Base-by-base conservation (phyloP, 2,329 filamentous ascomycete genomes). In the Aspergillus sojae region DNA sequence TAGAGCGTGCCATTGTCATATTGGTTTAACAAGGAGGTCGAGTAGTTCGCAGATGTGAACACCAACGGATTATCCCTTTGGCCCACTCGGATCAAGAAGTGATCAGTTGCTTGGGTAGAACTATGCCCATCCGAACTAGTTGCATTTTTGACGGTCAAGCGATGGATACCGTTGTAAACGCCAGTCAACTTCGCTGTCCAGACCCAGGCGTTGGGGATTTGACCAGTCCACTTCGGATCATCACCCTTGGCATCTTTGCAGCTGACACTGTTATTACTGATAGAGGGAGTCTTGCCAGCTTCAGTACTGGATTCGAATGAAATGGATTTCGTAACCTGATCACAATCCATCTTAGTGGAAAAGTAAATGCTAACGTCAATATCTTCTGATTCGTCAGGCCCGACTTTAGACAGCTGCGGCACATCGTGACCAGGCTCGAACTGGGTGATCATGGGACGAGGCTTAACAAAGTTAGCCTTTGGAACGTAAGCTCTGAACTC, bases 401-500 rank as follows among this genome's bases (percentile, higher is more conserved):
- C 64, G 19, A 79, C 80, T 36, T 75, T 81, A 0, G 87, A 88
- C 21, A 82, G 64, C 5, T 89, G 71, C 2, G 86, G 83, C 2
- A 76, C 74, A 69, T 91, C 88, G 67, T 91, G 88, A 2, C 87
- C 87, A 4, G 88, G 88, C 2, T 77, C 72, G 67, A 89, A 87
- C 41, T 80, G 82, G 11, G 87, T 90, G 67, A 90, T 82, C 74
- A 86, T 83, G 0, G 88, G 87, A 2, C 79, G 77, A 4, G 86
- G 85, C 11, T 74, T 71, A 16, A 82, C 74, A 75, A 84, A 89
- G 32, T 76, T 77, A 0, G 78, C 77, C 34, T 80, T 79, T 0
- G 84, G 85, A 2, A 90, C 86, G 68, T 87, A 88, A 14, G 86
- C 86, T 59, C 84, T 84, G 76, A 84, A 90, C 45, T 84, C 86